A percentile compares a stretch with the other conserved stretches of the same genome.
phyloP scores from a whole-genome alignment of 1,284 basidiomycete species.

The Lentinula novae-zelandiae region DNA sequence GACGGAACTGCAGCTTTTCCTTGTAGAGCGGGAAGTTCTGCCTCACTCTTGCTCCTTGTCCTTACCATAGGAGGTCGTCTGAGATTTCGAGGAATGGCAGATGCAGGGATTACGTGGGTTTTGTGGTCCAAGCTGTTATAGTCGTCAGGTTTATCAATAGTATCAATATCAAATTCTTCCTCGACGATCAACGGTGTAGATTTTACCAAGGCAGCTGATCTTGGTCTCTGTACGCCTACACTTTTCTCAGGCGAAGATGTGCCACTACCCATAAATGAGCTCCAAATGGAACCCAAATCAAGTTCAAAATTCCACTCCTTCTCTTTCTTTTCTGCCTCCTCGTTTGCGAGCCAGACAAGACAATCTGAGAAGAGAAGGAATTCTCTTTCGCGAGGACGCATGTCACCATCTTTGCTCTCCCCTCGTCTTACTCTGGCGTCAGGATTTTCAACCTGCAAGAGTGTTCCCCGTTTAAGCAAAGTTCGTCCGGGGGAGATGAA shows the following conservation, averaged over 20 bases:
- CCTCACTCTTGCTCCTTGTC: conserved; percentile 59
- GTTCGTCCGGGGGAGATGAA: conserved; percentile 77
- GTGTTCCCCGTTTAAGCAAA: conserved; percentile 63
- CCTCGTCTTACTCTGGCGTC: not conserved
- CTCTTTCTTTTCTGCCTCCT: conserved; percentile 24
- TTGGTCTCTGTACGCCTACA: not conserved
- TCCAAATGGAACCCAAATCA: conserved; percentile 8
- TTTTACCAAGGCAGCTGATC: not conserved
- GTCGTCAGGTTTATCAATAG: not conserved
- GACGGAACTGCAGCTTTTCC: not conserved
- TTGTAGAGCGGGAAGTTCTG: conserved; percentile 35
- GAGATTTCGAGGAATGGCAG: conserved; percentile 14
- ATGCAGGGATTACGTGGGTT: not conserved
- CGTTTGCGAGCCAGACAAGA: conserved; percentile 70
- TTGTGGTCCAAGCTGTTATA: not conserved
- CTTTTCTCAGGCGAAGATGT: not conserved
- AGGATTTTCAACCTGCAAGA: conserved; percentile 37
- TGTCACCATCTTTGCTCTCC: conserved; percentile 25
- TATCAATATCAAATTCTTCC: not conserved
- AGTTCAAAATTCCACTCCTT: conserved; percentile 9
- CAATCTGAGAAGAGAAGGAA: conserved; percentile 83
- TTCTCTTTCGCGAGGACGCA: conserved; percentile 51
- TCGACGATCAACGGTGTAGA: not conserved
- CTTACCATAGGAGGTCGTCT: conserved; percentile 36
- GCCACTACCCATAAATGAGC: not conserved